Conservation (phyloP, 768 basidiomycete genomes). For the Rhodotorula diobovata region DNA sequence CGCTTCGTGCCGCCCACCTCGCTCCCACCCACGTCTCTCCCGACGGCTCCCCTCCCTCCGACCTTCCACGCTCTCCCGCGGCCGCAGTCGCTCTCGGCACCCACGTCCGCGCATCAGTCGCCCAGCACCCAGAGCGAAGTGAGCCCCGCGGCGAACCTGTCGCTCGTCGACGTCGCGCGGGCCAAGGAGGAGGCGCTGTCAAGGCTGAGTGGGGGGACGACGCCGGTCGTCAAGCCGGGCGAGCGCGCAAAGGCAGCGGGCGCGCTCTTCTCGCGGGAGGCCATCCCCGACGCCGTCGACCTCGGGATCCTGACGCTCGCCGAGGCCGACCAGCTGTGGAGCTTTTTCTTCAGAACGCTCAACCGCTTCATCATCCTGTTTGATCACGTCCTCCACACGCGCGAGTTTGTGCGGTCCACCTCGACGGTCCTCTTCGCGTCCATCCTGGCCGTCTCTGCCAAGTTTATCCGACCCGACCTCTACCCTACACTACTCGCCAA, state of each 20-base stretch:
- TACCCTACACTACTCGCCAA: constrained; percentile 15
- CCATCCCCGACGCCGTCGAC: background rate
- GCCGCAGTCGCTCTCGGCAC: too few relatives aligned
- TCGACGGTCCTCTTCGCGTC: constrained; percentile 26
- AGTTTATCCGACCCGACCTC: constrained; percentile 23
- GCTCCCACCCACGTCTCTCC: background rate
- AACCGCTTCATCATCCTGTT: constrained; percentile 16
- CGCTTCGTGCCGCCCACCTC: background rate
- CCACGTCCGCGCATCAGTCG: background rate
- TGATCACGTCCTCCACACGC: constrained; percentile 12
- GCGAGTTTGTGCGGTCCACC: constrained; percentile 10
- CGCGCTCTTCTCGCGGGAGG: background rate
- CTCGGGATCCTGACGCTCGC: constrained; percentile 10
- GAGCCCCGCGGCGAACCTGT: background rate
- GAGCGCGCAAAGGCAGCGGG: background rate
- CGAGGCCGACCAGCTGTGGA: constrained; percentile 20
- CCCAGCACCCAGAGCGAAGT: background rate
- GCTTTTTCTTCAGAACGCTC: background rate
- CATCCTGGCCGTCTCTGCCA: constrained; percentile 33
- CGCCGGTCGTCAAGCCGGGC: background rate
- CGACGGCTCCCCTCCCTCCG: background rate
- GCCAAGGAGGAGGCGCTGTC: constrained; percentile 6
- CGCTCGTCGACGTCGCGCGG: background rate
- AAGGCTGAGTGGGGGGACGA: background rate
- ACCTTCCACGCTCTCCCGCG: background rate